A percentile compares a stretch with the other conserved stretches of the same genome.
Conservation (phyloP, 352 stramenopile species). For the Phytophthora colocasiae region DNA sequence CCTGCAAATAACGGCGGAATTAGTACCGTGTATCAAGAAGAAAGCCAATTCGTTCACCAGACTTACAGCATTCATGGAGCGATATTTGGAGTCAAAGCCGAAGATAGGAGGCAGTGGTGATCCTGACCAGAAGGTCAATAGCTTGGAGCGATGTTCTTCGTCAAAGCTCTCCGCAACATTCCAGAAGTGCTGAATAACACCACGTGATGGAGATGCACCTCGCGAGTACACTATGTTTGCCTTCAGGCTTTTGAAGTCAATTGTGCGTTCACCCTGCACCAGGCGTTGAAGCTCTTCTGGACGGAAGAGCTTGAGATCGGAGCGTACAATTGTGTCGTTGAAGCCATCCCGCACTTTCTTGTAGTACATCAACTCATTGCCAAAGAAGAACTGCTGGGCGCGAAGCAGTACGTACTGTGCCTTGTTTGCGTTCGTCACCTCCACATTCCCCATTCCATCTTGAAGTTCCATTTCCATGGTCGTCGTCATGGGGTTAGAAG, state of each 20-base stretch:
- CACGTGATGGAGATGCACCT: constrained; percentile 45
- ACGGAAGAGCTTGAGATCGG: constrained; percentile 69
- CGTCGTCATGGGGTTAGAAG: constrained; percentile 13
- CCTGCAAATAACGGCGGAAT: constrained; percentile 37
- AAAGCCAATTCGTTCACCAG: background rate
- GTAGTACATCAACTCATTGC: constrained; percentile 61
- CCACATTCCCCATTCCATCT: constrained; percentile 31
- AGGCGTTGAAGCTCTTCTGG: constrained; percentile 59
- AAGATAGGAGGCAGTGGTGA: constrained; percentile 74
- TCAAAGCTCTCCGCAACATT: constrained; percentile 69
- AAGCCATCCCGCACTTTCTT: constrained; percentile 70
- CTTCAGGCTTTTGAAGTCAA: constrained; percentile 65
- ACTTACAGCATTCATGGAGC: constrained; percentile 63
- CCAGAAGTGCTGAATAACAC: constrained; percentile 71
- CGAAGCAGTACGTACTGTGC: constrained; percentile 63
- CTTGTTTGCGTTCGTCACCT: constrained; percentile 81
- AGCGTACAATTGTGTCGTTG: constrained; percentile 54
- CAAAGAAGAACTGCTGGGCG: constrained; percentile 72
- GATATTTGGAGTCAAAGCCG: constrained; percentile 67
- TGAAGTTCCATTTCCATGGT: constrained; percentile 75
- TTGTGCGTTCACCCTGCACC: constrained; percentile 53
- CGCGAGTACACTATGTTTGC: constrained; percentile 67
- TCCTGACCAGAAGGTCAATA: constrained; percentile 84
- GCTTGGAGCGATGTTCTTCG: constrained; percentile 51
- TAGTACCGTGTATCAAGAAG: constrained; percentile 5